Conservation (phyloP, 345 rosid genomes). For the Brassica incana region DNA sequence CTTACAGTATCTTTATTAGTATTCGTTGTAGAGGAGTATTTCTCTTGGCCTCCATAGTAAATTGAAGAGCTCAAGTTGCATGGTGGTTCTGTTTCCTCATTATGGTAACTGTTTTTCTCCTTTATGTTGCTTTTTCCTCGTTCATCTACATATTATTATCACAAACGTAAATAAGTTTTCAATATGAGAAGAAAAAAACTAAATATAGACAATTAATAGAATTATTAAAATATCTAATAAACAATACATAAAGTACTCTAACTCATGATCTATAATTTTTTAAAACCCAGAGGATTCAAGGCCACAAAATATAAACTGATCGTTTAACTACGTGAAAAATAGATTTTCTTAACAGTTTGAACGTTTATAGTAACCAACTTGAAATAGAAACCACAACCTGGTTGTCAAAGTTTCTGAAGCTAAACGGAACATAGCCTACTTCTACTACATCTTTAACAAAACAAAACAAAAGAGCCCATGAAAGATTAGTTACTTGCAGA, state of each 20-base stretch:
- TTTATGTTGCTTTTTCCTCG: conserved; percentile 4
- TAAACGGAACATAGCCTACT: neutral
- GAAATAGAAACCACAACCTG: neutral
- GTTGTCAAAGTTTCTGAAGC: neutral
- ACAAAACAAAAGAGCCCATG: neutral
- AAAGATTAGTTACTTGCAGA: conserved; percentile 45
- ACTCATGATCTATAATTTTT: neutral
- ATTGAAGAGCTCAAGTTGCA: conserved; percentile 80
- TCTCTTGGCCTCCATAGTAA: conserved; percentile 91
- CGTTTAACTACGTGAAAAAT: neutral
- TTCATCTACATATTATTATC: conserved; percentile 5
- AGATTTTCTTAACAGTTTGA: neutral
- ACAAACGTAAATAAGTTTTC: neutral
- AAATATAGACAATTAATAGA: neutral
- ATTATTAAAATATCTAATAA: neutral
- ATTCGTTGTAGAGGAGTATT: conserved; percentile 58
- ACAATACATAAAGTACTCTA: neutral
- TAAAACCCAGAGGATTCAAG: neutral
- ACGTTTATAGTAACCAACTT: neutral
- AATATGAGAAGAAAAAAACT: neutral
- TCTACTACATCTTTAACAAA: conserved; percentile 23
- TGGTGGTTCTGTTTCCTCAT: conserved; percentile 69
- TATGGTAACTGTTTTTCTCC: conserved; percentile 47
- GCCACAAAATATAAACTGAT: neutral
- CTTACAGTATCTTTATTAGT: conserved; percentile 42